phyloP scores from a whole-genome alignment of 495 filamentous ascomycete genomes.

The Neurospora intermedia region DNA sequence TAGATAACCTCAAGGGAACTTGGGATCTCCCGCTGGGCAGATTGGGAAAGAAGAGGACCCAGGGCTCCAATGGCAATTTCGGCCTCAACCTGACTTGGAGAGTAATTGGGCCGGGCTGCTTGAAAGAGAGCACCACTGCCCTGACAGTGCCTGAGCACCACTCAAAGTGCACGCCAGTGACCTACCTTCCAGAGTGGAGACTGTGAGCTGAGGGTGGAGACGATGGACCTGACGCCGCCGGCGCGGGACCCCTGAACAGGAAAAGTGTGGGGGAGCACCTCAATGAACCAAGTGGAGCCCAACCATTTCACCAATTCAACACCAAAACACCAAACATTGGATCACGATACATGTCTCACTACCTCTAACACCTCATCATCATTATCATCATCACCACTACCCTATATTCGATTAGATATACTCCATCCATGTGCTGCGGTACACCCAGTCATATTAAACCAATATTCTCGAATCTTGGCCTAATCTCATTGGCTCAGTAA shows the following conservation, averaged over 20 bases:
- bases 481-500: not conserved
- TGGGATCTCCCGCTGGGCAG: not conserved
- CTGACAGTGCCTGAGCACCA: not conserved
- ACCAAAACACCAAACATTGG: not conserved
- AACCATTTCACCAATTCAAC: not conserved
- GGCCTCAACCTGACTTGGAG: not conserved
- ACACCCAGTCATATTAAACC: no score
- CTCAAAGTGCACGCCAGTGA: not conserved
- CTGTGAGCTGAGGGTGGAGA: not conserved
- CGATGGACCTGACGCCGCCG: not conserved
- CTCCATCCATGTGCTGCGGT: no score
- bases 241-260: not conserved
- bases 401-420: no score
- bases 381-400: not conserved
- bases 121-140: no score
- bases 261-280: not conserved
- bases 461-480: not conserved
- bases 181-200: not conserved
- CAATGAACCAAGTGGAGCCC: not conserved
- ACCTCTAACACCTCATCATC: not conserved
- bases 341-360: not conserved
- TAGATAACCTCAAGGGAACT: not conserved
- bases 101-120: not conserved
- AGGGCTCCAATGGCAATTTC: not conserved
- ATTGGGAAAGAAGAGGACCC: not conserved